Percentiles rank a stretch among this genome's conserved stretches.
phyloP scores from a whole-genome alignment of 2,329 filamentous ascomycete genomes.

The Calycina marina region DNA sequence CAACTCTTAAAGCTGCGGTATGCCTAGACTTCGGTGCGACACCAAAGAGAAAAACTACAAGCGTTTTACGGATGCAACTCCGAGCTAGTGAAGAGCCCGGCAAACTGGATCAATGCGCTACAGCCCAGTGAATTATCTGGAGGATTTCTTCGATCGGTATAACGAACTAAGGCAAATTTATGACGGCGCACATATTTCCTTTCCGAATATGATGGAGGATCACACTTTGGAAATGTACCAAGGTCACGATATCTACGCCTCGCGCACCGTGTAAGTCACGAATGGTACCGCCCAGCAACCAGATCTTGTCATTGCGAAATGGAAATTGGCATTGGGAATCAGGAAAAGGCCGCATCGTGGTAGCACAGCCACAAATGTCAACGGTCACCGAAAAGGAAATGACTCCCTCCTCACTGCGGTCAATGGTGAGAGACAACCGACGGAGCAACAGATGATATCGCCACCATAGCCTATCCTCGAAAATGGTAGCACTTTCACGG shows the following conservation, averaged over 20 bases:
- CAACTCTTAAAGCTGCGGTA: conserved; percentile 62
- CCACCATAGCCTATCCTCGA: no score
- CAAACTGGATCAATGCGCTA: conserved; percentile 57
- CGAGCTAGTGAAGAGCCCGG: conserved; percentile 59
- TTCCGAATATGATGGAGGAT: conserved; percentile 52
- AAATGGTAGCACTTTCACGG: no score
- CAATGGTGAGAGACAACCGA: not conserved
- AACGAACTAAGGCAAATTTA: conserved; percentile 43
- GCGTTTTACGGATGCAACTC: conserved; percentile 65
- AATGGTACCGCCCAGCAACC: no score
- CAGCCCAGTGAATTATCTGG: conserved; percentile 66
- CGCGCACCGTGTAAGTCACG: no score
- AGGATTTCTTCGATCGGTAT: conserved; percentile 81
- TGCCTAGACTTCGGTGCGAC: conserved; percentile 63
- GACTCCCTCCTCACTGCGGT: not conserved
- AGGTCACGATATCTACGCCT: conserved; percentile 32
- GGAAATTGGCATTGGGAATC: not conserved
- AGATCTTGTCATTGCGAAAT: no score
- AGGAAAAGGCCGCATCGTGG: not conserved
- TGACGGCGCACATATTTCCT: conserved; percentile 59
- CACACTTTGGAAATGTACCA: conserved; percentile 40
- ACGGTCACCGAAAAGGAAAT: not conserved
- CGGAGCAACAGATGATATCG: no score
- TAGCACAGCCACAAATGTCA: not conserved
- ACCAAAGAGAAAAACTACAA: conserved; percentile 67